phyloP scores from a whole-genome alignment of 805 yeast species.

The Candida sphagnicola region DNA sequence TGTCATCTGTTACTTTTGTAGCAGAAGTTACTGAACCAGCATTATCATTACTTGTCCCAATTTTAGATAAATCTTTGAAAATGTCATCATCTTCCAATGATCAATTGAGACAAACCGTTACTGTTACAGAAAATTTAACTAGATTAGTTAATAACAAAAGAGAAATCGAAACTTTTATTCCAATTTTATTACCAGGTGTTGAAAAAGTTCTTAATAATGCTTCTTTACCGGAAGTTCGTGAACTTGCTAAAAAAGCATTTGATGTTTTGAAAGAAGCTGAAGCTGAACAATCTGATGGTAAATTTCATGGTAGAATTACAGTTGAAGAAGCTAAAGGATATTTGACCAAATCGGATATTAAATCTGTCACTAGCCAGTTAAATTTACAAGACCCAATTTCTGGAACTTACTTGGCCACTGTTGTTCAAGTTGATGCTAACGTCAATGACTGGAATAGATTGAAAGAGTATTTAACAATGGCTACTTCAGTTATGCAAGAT shows the following conservation, averaged over 20 bases:
- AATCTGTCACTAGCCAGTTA: constrained; percentile 7
- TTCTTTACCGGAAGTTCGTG: constrained; percentile 94
- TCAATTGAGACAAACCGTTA: constrained; percentile 93
- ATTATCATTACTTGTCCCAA: constrained; percentile 84
- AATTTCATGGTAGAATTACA: constrained; percentile 72
- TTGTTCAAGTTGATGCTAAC: constrained; percentile 39
- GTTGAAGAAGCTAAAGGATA: constrained; percentile 49
- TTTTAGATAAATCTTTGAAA: constrained; percentile 82
- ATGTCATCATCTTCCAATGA: constrained; percentile 90
- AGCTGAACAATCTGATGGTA: constrained; percentile 60
- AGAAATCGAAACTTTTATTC: constrained; percentile 86
- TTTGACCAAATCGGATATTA: constrained; percentile 18
- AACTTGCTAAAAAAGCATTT: constrained; percentile 82
- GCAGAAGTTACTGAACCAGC: constrained; percentile 99
- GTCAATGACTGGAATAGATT: constrained; percentile 48
- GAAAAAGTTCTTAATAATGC: constrained; percentile 86
- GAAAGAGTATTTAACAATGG: constrained; percentile 47
- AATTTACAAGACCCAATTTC: constrained; percentile 30
- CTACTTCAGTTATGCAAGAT: constrained; percentile 16
- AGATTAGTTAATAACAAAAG: constrained; percentile 90
- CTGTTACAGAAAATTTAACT: constrained; percentile 92
- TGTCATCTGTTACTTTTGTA: constrained; percentile 92
- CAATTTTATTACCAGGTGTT: constrained; percentile 86
- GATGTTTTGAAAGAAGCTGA: constrained; percentile 80
- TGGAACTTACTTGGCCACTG: constrained; percentile 42